Evolutionary conservation across 106 monocot genomes (phyloP), one percentile per base, ranked within the genome.

Genomic region (Allium fistulosum): DNA sequence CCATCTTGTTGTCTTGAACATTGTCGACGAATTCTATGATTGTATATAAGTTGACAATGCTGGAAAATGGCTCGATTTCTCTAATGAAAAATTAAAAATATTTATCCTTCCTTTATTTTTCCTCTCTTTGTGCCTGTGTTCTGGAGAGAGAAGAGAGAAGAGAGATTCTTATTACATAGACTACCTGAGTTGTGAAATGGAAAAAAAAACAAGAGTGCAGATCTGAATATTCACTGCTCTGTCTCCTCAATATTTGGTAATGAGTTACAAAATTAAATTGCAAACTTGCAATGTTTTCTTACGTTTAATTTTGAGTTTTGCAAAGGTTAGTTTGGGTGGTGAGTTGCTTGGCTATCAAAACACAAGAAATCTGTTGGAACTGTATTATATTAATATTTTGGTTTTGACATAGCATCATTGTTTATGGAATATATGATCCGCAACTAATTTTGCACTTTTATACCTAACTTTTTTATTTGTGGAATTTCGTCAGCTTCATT

Each of bases 1-100:
- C 95, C 91, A 91, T 78, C 84, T 81, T 18, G 69, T 74, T 61
- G 78, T 70, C 72, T 85, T 93, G 80, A 90, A 90, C 99, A 99
- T 99, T 59, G 73, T 82, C 18, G 49, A 49, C 52, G 58, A 48
- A 9, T 51, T 17, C 59, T 51, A 46, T 11, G 9, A 51, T 74
- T 57, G 53, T 45, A 16, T 66, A 57, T 22, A 46, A 17, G 12
- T 11, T 65, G 48, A 9, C 48, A 13, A 63, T 9, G 52, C 14
- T 62, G 18, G 64, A 26, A 37, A 37, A 37, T 37, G 37, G 1
- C 37, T 37, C 37, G 37, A 5, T 37, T 37, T 37, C 37, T 4
- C 2, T 37, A 37, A 37, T 37, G 37, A 37, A 37, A 37, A 37
- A 37, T 37, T 37, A 37, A 5, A 4, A 37, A 37, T 37, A 37